phyloP scores from a whole-genome alignment of 495 filamentous ascomycete species.

The Pseudoneurospora amorphoporcata region DNA sequence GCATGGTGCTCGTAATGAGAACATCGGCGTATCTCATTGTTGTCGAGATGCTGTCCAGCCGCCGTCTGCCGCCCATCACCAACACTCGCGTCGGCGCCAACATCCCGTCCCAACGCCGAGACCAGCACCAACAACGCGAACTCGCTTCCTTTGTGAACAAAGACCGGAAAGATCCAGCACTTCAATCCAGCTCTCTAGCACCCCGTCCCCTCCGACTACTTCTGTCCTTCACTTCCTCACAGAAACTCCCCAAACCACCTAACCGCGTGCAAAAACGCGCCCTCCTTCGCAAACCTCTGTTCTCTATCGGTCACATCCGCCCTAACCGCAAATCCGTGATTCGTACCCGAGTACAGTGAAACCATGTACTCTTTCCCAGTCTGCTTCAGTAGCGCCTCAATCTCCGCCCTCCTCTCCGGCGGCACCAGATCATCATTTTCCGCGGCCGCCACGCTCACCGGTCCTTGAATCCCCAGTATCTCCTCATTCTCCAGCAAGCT shows the following conservation, averaged over 20 bases:
- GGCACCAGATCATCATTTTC: slow-evolving; percentile 57
- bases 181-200: too few species aligned
- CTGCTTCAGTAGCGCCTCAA: slow-evolving; percentile 28
- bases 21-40: background rate
- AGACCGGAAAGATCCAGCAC: too few species aligned
- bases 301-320: slow-evolving; percentile 45
- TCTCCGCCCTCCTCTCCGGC: slow-evolving; percentile 45
- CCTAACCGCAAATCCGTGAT: slow-evolving; percentile 62
- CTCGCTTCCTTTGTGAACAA: too few species aligned
- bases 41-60: background rate
- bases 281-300: slow-evolving; percentile 64
- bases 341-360: slow-evolving; percentile 52
- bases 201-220: background rate
- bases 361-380: slow-evolving; percentile 47
- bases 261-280: slow-evolving; percentile 64
- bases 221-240: background rate
- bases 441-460: slow-evolving; percentile 61
- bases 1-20: background rate
- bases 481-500: slow-evolving; percentile 55
- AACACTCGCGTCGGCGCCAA: background rate
- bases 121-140: background rate
- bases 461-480: slow-evolving; percentile 49
- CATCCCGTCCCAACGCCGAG: background rate
- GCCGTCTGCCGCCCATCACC: background rate
- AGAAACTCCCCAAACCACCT: slow-evolving; percentile 50